These are phyloP conservation scores for Polychytrium aggregatum DNA, from an alignment of 192 early-diverging fungal genomes.

Conservation along the genomic window DNA sequence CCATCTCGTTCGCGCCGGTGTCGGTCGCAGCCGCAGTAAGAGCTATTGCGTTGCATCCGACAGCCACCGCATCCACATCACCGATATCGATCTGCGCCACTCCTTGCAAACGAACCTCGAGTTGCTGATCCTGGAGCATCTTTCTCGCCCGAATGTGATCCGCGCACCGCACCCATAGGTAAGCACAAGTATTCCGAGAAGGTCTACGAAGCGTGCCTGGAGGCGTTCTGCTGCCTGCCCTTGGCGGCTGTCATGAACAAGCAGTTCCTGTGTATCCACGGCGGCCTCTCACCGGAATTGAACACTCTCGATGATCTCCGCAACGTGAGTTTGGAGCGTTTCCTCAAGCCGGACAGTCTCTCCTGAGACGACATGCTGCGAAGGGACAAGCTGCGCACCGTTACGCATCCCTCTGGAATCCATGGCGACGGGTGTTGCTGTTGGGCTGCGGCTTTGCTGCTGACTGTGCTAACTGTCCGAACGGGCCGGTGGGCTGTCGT, in stretches of 20 bases:
- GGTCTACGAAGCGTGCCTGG: constrained; percentile 85
- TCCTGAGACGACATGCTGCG: neutral
- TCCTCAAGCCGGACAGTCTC: neutral
- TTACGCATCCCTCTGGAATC: no score
- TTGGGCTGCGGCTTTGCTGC: no score
- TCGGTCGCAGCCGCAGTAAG: neutral
- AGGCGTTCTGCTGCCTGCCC: constrained; percentile 86
- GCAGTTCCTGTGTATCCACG: constrained; percentile 93
- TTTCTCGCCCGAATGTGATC: neutral
- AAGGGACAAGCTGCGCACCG: no score
- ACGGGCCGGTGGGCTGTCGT: no score
- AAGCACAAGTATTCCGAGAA: constrained; percentile 87
- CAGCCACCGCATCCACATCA: no score
- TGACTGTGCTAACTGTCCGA: no score
- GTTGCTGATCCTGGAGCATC: no score
- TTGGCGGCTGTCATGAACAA: constrained; percentile 89
- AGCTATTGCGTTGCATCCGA: no score
- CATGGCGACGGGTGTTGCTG: no score
- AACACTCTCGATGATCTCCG: constrained; percentile 84
- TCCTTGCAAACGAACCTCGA: no score
- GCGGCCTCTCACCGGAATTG: constrained; percentile 87
- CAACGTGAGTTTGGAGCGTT: constrained; percentile 17
- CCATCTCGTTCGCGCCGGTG: neutral
- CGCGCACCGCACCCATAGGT: no score
- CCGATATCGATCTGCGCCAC: no score